Base-by-base conservation (phyloP, 768 basidiomycete genomes). In the Suillus subaureus region DNA sequence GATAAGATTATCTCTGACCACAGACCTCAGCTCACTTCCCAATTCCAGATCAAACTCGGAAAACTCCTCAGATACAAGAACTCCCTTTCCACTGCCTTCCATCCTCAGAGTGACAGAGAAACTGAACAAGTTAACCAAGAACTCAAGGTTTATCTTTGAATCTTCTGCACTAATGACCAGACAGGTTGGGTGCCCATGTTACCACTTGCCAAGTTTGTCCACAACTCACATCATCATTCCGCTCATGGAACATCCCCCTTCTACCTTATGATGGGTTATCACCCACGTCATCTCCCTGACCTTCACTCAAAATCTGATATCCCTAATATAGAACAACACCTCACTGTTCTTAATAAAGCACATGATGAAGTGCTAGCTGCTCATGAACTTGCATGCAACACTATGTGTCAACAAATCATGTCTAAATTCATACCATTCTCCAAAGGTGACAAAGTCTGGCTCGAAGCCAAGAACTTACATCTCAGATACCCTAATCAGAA, bases 371-470 rank as follows among this genome's bases (percentile, higher is more conserved):
- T 18, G 42, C 42, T 47, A 45, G 67, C 64, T 12, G 64, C 64
- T 8, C 57, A 64, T n/a, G 64, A 60, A 28, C 43, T 64, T 0
- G 45, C 31, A 0, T 1, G 18, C 0, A 26, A 33, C 2, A 35
- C 37, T 0, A 64, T 64, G 64, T 21, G 35, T 33, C 55, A 60
- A 26, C 28, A 6, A 2, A 26, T 33, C 56, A 28, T 21, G 2
- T 11, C 6, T 16, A 35, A 12, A 12, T 60, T 60, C 40, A 2
- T 45, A 2, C 56, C 64, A 21, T 64, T 47, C 28, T 11, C n/a
- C 3, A 39, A 55, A 40, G 62, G 62, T 9, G 62, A 63, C 21
- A 43, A 33, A 13, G 62, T 63, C 2, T 64, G 55, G 64, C 64
- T 64, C 3, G 64, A 64, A 47, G 42, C 42, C 18, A 42, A 42